Base-by-base conservation (phyloP, 2,329 filamentous ascomycete species). In the Beauveria caledonica region DNA sequence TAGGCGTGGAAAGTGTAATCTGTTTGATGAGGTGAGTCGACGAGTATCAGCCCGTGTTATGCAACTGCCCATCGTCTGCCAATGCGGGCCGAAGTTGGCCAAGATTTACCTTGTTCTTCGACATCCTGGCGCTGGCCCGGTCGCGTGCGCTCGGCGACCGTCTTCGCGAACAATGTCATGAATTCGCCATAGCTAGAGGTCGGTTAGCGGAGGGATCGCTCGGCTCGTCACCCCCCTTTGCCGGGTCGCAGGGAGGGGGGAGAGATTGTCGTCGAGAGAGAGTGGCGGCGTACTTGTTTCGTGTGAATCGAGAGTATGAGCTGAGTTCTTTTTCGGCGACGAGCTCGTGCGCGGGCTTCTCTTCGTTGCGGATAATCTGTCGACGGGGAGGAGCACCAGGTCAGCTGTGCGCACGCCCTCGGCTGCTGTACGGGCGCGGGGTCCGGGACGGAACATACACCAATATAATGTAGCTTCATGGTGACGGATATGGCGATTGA, bases 391-490 rank as follows among this genome's bases (percentile, higher is more conserved):
- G 15, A 52, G 54, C 57, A 36, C 23, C 45, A 58, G 23, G 49
- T 59, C 61, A 64, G 62, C 61, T 58, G 53, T 62, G 49, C 27
- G 40, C 33, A 36, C 45, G 44, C 63, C 40, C 58, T 60, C 42
- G 60, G 61, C 60, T 59, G 23, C 44, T 57, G 61, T 64, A 66
- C 66, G 68, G 62, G 67, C 69, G 66, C 64, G 53, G 60, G 58
- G 62, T 62, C 55, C 63, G 63, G 64, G 64, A 63, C 64, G 63
- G 63, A 64, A 72, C 86, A 65, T 86, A 94, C 90, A 69, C 90
- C 90, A 72, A 95, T 90, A 76, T 94, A 94, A 75, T 89, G 82
- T 74, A 94, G 78, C 85, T 92, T 93, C 90, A 93, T 93, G 72
- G 68, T 86, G 76, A 45, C 50, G 42, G 55, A n/a, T 48, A 5